A percentile compares a stretch with the other conserved stretches of the same genome.
Evolutionary conservation across 139 green algal species (phyloP).

Genomic region (Yamagishiella unicocca): DNA sequence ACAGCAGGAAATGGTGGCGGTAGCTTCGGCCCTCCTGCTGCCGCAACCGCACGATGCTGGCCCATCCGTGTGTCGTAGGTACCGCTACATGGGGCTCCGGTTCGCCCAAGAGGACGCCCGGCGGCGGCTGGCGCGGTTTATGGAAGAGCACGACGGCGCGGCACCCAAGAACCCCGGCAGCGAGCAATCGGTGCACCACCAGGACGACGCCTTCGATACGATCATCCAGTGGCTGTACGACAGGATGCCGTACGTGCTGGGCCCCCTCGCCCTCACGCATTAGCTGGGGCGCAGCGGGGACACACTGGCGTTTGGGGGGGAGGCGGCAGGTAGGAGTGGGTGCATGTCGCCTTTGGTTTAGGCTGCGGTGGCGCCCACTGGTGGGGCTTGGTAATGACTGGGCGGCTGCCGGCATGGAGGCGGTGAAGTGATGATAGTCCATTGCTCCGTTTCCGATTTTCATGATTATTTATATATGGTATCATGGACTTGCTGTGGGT

Average conservation of each 20-base stretch:
- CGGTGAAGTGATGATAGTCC: too few species aligned
- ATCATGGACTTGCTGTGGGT: too few species aligned
- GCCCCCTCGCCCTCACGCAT: too few species aligned
- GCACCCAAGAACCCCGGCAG: constrained; percentile 11
- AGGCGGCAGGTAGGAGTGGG: too few species aligned
- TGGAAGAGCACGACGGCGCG: not conserved
- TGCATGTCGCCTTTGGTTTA: too few species aligned
- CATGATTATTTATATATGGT: too few species aligned
- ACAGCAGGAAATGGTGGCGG: not conserved
- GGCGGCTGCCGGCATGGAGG: too few species aligned
- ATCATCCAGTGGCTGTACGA: constrained; percentile 72
- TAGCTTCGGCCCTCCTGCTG: not conserved
- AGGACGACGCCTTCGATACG: constrained; percentile 75
- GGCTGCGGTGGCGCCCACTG: too few species aligned
- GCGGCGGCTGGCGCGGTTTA: not conserved
- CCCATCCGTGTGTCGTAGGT: constrained; percentile 18
- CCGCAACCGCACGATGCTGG: not conserved
- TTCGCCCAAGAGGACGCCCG: not conserved
- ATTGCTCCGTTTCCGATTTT: too few species aligned
- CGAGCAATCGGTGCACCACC: not conserved
- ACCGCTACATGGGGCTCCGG: constrained; percentile 43
- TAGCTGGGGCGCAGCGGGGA: too few species aligned
- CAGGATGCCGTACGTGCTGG: constrained; percentile 35
- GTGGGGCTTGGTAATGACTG: too few species aligned
- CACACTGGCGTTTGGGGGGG: too few species aligned